A percentile compares a stretch with the other conserved stretches of the same genome.
These are phyloP conservation scores for Clausena lansium DNA, from an alignment of 345 rosid species.

Conservation along the genomic window DNA sequence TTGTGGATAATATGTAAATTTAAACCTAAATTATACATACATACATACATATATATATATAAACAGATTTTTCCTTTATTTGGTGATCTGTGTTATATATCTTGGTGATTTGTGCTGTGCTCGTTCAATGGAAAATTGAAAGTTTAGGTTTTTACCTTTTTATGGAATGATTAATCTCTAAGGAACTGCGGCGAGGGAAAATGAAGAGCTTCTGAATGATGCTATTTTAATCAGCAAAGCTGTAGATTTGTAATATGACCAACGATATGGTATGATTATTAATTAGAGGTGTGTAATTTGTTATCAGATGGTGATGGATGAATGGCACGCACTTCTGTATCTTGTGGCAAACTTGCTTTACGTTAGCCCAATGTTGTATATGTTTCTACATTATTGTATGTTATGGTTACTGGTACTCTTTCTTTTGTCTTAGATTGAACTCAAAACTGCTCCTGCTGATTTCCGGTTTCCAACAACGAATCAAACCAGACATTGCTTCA, in stretches of 20 bases:
- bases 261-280: neutral
- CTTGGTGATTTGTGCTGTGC: neutral
- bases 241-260: neutral
- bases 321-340: too few species aligned
- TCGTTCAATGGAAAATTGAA: neutral
- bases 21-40: neutral
- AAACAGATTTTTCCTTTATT: neutral
- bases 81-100: neutral
- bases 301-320: neutral
- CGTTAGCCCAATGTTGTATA: neutral
- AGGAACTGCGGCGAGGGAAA: neutral
- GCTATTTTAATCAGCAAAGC: neutral
- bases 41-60: too few species aligned
- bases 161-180: neutral
- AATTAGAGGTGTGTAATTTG: neutral
- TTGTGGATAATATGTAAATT: neutral
- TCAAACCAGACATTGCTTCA: constrained; percentile 75
- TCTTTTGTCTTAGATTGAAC: constrained; percentile 41
- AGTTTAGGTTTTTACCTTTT: neutral
- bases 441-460: constrained; percentile 79
- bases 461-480: constrained; percentile 79
- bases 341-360: neutral
- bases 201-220: neutral
- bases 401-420: neutral
- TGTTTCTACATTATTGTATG: neutral